Conservation (phyloP, 495 filamentous ascomycete species). For the Amniculicola lignicola region DNA sequence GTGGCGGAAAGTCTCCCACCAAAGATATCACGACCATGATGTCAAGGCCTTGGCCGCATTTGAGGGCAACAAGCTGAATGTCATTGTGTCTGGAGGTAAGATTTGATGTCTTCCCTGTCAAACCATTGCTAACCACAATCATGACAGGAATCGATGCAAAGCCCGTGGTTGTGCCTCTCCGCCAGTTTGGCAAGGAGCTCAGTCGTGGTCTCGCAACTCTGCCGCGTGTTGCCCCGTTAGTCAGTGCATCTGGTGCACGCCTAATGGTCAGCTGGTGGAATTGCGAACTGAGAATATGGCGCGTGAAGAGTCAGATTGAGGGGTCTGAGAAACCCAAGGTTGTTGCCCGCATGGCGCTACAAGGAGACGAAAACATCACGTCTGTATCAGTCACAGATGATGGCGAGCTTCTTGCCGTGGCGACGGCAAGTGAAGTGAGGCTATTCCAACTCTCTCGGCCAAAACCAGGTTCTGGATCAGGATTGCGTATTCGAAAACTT, state of each 20-base stretch:
- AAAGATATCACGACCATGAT: conserved; percentile 84
- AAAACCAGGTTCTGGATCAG: conserved; percentile 42
- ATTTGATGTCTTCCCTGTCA: not conserved
- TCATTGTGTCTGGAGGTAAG: conserved; percentile 88
- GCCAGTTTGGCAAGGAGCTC: conserved; percentile 74
- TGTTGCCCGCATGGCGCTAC: conserved; percentile 67
- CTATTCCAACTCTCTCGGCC: conserved; percentile 61
- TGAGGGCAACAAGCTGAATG: conserved; percentile 75
- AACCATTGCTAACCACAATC: not conserved
- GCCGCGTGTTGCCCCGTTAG: conserved; percentile 69
- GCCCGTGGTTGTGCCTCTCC: conserved; percentile 76
- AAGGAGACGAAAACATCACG: conserved; percentile 82
- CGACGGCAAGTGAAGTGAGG: conserved; percentile 74
- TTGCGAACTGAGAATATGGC: conserved; percentile 81
- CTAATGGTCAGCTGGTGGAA: conserved; percentile 93
- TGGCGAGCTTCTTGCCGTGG: conserved; percentile 71
- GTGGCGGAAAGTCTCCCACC: conserved; percentile 82
- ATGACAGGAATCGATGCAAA: conserved; percentile 80
- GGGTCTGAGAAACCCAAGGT: conserved; percentile 47
- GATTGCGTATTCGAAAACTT: conserved; percentile 66
- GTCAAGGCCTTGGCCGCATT: conserved; percentile 93
- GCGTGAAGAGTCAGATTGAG: conserved; percentile 34
- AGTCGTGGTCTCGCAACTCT: conserved; percentile 74
- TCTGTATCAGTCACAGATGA: conserved; percentile 70
- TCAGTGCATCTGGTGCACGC: conserved; percentile 65